phyloP scores from a whole-genome alignment of 2,329 filamentous ascomycete genomes.

The Penicillium sp. region DNA sequence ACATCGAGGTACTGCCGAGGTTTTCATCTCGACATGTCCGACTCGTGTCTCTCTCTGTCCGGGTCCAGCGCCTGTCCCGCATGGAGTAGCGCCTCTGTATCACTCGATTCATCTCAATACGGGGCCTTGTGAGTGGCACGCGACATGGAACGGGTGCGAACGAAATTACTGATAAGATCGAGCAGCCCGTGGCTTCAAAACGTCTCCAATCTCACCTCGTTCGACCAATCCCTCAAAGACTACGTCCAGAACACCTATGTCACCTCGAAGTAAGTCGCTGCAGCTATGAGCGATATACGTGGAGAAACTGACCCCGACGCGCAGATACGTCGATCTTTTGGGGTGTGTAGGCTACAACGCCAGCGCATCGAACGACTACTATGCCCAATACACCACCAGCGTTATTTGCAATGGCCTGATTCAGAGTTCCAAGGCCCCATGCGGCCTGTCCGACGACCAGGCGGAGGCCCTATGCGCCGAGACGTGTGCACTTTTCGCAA shows the following conservation, averaged over 20 bases:
- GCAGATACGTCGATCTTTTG: conserved; percentile 73
- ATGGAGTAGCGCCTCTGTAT: conserved; percentile 67
- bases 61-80: conserved; percentile 67
- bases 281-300: neutral
- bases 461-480: conserved; percentile 80
- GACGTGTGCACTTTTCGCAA: conserved; percentile 64
- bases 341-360: conserved; percentile 75
- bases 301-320: conserved; percentile 8
- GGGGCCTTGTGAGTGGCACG: conserved; percentile 57
- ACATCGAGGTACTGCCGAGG: conserved; percentile 3
- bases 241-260: conserved; percentile 75
- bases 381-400: conserved; percentile 88
- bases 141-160: neutral
- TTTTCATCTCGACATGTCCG: conserved; percentile 35
- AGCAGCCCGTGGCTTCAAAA: conserved; percentile 75
- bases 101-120: conserved; percentile 55
- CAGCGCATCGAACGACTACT: conserved; percentile 71
- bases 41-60: conserved; percentile 60
- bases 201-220: conserved; percentile 69
- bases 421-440: conserved; percentile 73
- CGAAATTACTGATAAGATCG: conserved; percentile 22
- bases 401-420: conserved; percentile 91
- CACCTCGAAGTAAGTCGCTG: conserved; percentile 61
- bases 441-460: conserved; percentile 58
- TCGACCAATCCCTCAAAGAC: conserved; percentile 65